These are phyloP conservation scores for Hanseniaspora meyeri DNA, from an alignment of 805 yeast genomes.

Conservation along the genomic window DNA sequence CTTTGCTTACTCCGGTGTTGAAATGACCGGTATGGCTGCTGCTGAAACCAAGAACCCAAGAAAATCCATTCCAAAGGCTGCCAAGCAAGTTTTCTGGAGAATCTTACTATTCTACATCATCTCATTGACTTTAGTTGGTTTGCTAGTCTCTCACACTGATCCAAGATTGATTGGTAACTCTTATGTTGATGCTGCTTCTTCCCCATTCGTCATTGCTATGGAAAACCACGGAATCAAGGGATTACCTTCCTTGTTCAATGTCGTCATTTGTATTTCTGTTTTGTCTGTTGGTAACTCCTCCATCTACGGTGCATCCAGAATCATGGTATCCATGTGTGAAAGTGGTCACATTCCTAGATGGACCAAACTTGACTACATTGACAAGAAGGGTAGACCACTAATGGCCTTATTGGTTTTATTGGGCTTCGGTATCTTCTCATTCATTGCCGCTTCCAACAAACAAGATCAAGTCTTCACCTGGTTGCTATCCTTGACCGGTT, in stretches of 20 bases:
- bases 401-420: constrained; percentile 41
- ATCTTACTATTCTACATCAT: constrained; percentile 37
- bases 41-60: constrained; percentile 39
- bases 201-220: constrained; percentile 73
- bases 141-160: constrained; percentile 37
- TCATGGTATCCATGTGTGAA: constrained; percentile 49
- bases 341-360: constrained; percentile 47
- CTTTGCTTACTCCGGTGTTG: constrained; percentile 44
- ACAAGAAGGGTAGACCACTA: constrained; percentile 56
- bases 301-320: constrained; percentile 57
- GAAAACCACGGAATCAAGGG: constrained; percentile 50
- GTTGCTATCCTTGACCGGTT: constrained; percentile 51
- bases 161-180: constrained; percentile 36
- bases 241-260: constrained; percentile 54
- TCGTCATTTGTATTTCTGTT: constrained; percentile 53
- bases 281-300: constrained; percentile 63
- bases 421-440: constrained; percentile 45
- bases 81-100: constrained; percentile 48
- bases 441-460: constrained; percentile 42
- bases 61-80: constrained; percentile 39
- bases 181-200: constrained; percentile 51
- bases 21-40: constrained; percentile 40
- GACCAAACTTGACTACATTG: constrained; percentile 44
- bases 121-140: constrained; percentile 34
- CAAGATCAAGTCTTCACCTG: constrained; percentile 49